A percentile compares a stretch with the other conserved stretches of the same genome.
These are phyloP conservation scores for Aspergillus saccharolyticus DNA, from an alignment of 495 filamentous ascomycete species.

Conservation along the genomic window DNA sequence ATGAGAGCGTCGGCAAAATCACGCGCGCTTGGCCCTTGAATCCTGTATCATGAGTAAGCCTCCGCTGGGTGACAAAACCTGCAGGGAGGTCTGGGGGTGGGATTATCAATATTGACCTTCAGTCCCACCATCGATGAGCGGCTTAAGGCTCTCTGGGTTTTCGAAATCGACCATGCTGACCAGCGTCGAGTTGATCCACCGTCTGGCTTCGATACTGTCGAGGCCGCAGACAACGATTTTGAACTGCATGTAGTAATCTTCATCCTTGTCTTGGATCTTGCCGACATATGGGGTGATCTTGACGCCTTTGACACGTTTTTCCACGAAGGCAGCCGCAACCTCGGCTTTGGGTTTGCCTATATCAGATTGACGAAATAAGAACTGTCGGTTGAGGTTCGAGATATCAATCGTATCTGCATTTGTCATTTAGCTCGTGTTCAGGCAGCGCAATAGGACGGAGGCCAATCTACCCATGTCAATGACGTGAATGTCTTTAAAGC, in stretches of 20 bases:
- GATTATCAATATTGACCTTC: slow-evolving; percentile 73
- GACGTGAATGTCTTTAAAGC: slow-evolving; percentile 95
- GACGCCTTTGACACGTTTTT: slow-evolving; percentile 80
- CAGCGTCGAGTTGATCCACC: slow-evolving; percentile 96
- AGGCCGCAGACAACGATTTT: slow-evolving; percentile 91
- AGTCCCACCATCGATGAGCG: slow-evolving; percentile 92
- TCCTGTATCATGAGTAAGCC: slow-evolving; percentile 40
- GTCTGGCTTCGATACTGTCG: slow-evolving; percentile 91
- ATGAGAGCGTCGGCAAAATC: slow-evolving; percentile 84
- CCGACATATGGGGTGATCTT: slow-evolving; percentile 89
- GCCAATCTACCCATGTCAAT: slow-evolving; percentile 83
- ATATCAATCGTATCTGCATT: slow-evolving; percentile 88
- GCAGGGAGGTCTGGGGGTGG: too few species aligned
- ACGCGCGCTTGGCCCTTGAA: slow-evolving; percentile 98
- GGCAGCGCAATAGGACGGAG: background rate
- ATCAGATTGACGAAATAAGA: slow-evolving; percentile 88
- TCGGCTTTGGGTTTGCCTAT: slow-evolving; percentile 94
- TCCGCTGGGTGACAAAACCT: background rate
- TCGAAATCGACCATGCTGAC: slow-evolving; percentile 82
- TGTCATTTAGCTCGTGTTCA: slow-evolving; percentile 16
- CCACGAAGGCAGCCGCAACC: slow-evolving; percentile 86
- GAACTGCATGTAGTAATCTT: slow-evolving; percentile 98
- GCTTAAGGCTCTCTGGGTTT: slow-evolving; percentile 77
- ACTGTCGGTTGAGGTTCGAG: slow-evolving; percentile 96
- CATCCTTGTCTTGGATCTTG: slow-evolving; percentile 95